A percentile compares a stretch with the other conserved stretches of the same genome.
phyloP scores from a whole-genome alignment of 1,284 basidiomycete species.

The Cryptococcus sp. region DNA sequence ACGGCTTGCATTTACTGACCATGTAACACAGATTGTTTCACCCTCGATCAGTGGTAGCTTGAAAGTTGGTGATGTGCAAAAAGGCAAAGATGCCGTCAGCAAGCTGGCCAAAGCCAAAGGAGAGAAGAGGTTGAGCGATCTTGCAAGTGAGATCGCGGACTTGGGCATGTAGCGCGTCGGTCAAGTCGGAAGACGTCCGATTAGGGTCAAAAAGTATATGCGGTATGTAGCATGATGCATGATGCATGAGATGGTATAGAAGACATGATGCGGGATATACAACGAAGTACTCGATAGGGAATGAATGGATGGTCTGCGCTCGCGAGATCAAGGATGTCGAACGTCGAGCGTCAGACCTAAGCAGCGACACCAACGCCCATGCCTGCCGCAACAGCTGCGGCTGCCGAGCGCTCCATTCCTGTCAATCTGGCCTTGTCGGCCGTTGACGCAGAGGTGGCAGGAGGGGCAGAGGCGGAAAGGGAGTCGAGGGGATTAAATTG shows the following conservation, averaged over 20 bases:
- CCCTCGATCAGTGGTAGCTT: slow-evolving; percentile 43
- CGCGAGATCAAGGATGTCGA: background rate
- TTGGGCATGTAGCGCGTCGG: slow-evolving; percentile 16
- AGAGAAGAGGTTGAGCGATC: slow-evolving; percentile 52
- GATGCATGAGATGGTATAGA: background rate
- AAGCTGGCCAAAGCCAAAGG: slow-evolving; percentile 36
- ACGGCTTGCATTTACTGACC: background rate
- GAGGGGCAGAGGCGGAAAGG: slow-evolving; percentile 35
- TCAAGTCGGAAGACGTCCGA: background rate
- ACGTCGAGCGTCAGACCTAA: slow-evolving; percentile 8
- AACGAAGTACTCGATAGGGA: background rate
- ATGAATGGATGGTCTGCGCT: slow-evolving; percentile 4
- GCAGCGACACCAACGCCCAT: slow-evolving; percentile 19
- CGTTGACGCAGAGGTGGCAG: background rate
- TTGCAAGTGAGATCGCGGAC: slow-evolving; percentile 48
- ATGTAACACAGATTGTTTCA: slow-evolving; percentile 37
- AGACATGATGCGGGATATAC: slow-evolving; percentile 12
- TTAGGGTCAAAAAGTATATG: background rate
- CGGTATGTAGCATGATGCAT: background rate
- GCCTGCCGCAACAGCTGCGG: slow-evolving; percentile 40
- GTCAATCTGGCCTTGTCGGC: slow-evolving; percentile 39
- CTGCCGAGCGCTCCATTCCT: slow-evolving; percentile 52
- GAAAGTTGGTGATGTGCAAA: slow-evolving; percentile 41
- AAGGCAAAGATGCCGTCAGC: slow-evolving; percentile 37
- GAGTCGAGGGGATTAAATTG: slow-evolving; percentile 83